Evolutionary conservation across 352 stramenopile species (phyloP).

Genomic region (Phytophthora multivora): DNA sequence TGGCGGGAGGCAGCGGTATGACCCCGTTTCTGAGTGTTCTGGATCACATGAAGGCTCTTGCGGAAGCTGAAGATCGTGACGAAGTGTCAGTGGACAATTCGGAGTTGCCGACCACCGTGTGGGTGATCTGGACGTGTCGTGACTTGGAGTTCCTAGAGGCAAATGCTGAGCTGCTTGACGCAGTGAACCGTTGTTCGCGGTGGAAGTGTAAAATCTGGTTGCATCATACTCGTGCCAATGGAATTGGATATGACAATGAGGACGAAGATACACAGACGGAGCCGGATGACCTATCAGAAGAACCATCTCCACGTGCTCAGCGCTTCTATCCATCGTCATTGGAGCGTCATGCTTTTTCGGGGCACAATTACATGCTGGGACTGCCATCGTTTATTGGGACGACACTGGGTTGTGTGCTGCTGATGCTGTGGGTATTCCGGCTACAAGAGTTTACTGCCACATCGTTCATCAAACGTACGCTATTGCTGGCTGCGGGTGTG

Average conservation of each 20-base stretch:
- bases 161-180: conserved; percentile 48
- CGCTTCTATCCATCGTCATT: conserved; percentile 42
- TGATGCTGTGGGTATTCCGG: conserved; percentile 37
- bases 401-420: conserved; percentile 29
- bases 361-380: conserved; percentile 36
- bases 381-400: conserved; percentile 45
- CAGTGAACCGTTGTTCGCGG: conserved; percentile 39
- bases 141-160: conserved; percentile 50
- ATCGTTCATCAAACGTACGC: conserved; percentile 46
- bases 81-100: conserved; percentile 17
- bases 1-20: conserved; percentile 75
- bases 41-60: conserved; percentile 55
- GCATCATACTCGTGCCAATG: conserved; percentile 41
- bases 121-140: conserved; percentile 61
- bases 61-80: conserved; percentile 17
- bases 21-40: conserved; percentile 72
- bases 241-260: conserved; percentile 19
- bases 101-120: conserved; percentile 48
- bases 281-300: conserved; percentile 34
- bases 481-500: conserved; percentile 35
- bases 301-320: conserved; percentile 36
- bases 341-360: conserved; percentile 36
- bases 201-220: conserved; percentile 62
- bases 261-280: conserved; percentile 43
- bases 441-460: conserved; percentile 30